Conservation (phyloP, 345 rosid species). For the Hypericum perforatum region DNA sequence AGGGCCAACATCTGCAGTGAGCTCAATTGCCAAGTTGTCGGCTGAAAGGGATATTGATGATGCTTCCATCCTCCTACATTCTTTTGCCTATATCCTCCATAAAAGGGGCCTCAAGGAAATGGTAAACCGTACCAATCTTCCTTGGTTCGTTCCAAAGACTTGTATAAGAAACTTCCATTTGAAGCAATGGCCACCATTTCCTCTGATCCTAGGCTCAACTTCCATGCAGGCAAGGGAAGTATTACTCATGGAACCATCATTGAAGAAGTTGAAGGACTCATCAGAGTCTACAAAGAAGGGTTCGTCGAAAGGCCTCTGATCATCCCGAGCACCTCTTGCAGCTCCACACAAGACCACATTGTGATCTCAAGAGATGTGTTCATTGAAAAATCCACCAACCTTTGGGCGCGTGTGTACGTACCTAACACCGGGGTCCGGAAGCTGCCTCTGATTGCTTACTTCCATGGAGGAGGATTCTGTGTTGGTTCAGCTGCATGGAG, state of each 20-base stretch:
- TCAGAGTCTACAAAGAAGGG: conserved; percentile 22
- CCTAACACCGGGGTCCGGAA: background rate
- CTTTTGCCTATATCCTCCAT: conserved; percentile 13
- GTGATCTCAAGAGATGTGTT: conserved; percentile 12
- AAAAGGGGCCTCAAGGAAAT: conserved; percentile 12
- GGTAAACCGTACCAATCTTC: background rate
- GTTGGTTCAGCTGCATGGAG: conserved; percentile 24
- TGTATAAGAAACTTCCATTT: background rate
- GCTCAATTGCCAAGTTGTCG: conserved; percentile 15
- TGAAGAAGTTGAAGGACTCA: conserved; percentile 23
- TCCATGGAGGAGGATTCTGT: conserved; percentile 28
- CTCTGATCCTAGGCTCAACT: conserved; percentile 13
- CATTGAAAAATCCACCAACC: conserved; percentile 11
- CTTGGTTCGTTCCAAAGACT: conserved; percentile 1
- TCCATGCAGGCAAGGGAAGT: conserved; percentile 4
- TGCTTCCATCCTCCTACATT: conserved; percentile 8
- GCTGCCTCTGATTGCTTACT: conserved; percentile 21
- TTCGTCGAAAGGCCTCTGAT: conserved; percentile 17
- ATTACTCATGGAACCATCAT: conserved; percentile 3
- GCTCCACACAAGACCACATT: background rate
- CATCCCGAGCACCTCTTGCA: conserved; percentile 13
- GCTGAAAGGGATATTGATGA: background rate
- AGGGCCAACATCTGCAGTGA: conserved; percentile 3
- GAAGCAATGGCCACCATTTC: conserved; percentile 13
- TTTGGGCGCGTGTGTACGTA: conserved; percentile 18